Conservation (phyloP, 495 filamentous ascomycete species). For the Penicillium daleae region DNA sequence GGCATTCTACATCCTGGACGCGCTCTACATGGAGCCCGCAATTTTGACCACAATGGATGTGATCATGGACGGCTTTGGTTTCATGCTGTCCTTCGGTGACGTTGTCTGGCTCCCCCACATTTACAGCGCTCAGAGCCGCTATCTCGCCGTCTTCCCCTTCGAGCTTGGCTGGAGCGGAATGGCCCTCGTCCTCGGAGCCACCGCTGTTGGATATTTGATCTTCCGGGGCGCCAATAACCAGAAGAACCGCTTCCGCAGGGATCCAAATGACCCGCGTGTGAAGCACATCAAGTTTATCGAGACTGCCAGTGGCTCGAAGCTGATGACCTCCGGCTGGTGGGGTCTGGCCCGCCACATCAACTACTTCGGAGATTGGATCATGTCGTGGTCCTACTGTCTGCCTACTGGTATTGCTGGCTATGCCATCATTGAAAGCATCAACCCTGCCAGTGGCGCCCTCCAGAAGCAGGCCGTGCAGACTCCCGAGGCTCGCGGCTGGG, state of each 20-base stretch:
- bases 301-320: conserved; percentile 77
- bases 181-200: conserved; percentile 63
- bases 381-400: conserved; percentile 89
- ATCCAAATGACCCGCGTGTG: conserved; percentile 81
- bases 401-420: conserved; percentile 90
- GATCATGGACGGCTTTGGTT: conserved; percentile 92
- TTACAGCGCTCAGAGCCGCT: conserved; percentile 86
- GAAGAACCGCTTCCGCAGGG: conserved; percentile 91
- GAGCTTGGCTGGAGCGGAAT: conserved; percentile 69
- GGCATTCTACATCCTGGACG: conserved; percentile 82
- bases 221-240: conserved; percentile 92
- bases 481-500: conserved; percentile 72
- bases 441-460: conserved; percentile 54
- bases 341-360: conserved; percentile 92
- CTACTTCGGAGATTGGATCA: conserved; percentile 96
- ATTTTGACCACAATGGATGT: conserved; percentile 97
- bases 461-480: conserved; percentile 67
- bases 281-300: conserved; percentile 84
- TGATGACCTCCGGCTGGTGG: conserved; percentile 95
- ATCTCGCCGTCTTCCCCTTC: conserved; percentile 81
- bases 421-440: conserved; percentile 53
- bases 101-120: conserved; percentile 92
- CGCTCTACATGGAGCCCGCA: conserved; percentile 86
- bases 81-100: conserved; percentile 96
- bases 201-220: conserved; percentile 76